A percentile compares a stretch with the other conserved stretches of the same genome.
Conservation (phyloP, 192 early-diverging fungal species). For the Dissophora globulifera region DNA sequence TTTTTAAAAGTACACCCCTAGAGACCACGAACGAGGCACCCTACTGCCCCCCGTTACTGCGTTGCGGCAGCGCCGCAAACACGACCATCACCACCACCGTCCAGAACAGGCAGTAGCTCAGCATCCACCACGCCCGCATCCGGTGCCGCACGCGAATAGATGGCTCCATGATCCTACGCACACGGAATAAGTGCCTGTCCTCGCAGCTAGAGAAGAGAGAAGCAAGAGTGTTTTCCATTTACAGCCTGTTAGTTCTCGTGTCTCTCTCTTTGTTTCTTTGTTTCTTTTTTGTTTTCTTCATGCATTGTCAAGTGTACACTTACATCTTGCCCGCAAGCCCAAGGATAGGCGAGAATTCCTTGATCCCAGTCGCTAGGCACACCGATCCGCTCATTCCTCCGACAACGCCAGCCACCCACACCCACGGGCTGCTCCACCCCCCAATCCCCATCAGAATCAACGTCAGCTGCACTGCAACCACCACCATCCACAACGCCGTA, state of each 20-base stretch:
- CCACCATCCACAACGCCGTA: slow-evolving; percentile 9
- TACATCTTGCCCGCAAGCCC: slow-evolving; percentile 39
- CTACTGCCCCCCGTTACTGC: slow-evolving; percentile 8
- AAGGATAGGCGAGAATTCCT: slow-evolving; percentile 34
- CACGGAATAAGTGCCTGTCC: slow-evolving; percentile 36
- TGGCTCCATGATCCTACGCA: slow-evolving; percentile 25
- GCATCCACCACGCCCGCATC: slow-evolving; percentile 30
- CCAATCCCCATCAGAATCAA: slow-evolving; percentile 22
- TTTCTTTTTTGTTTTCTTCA: too few relatives aligned
- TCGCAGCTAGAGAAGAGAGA: slow-evolving; percentile 46
- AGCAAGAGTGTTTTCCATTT: neutral
- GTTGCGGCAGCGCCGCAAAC: slow-evolving; percentile 47
- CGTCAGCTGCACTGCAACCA: slow-evolving; percentile 14
- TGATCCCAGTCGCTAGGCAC: slow-evolving; percentile 25
- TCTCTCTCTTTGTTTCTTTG: too few relatives aligned
- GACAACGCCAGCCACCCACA: slow-evolving; percentile 26
- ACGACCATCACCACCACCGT: slow-evolving; percentile 37
- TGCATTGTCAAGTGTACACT: neutral
- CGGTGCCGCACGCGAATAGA: slow-evolving; percentile 39
- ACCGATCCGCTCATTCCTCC: slow-evolving; percentile 35
- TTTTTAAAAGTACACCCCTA: neutral
- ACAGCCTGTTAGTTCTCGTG: too few relatives aligned
- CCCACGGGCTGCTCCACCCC: slow-evolving; percentile 46
- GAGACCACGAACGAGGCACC: neutral
- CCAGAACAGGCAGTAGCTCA: slow-evolving; percentile 43